Evolutionary conservation across 2,329 filamentous ascomycete species (phyloP), one percentile per base, ranked within the genome.

Genomic region (Penicillium sp.): DNA sequence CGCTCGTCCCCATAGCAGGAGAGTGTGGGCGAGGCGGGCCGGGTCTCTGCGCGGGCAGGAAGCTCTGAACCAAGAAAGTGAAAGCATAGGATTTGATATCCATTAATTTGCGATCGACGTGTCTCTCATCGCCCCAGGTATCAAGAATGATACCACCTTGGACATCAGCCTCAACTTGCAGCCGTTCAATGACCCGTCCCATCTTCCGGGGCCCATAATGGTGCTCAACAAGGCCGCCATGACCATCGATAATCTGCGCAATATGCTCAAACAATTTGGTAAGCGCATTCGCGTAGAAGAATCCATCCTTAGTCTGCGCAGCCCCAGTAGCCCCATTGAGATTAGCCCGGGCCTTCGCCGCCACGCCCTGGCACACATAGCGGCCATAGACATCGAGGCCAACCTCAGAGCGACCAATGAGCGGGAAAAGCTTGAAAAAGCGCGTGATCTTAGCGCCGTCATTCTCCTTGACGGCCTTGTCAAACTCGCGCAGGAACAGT

Each of bases 41-140:
- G 10, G 80, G 78, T 57, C 87, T 87, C 54, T 90, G 87, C 29
- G 83, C 79, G 0, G 90, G 85, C 43, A 96, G 72, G 70, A 96
- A 97, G 75, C 92, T 97, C 74, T 97, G 92, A 0, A 97, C 92
- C 41, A 99, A 78, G 69, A 99, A 99, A 0, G 92, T 96, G 72
- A 96, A 99, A 0, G 94, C 92, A 69, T 99, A 99, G 51, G 92
- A 96, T 76, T 95, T 97, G 72, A 96, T 90, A 67, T 99, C 94
- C 2, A 90, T 97, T 57, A 99, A 79, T 68, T 88, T 90, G 64
- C 93, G 84, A 68, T 93, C 89, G 44, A 99, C 84, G 56, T 80
- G 83, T 55, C 91, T 84, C 68, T 97, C 93, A 61, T 99, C 94
- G 51, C 86, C 87, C 91, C 94, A 99, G 0, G 92, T 94, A 70